A percentile compares a stretch with the other conserved stretches of the same genome.
phyloP scores from a whole-genome alignment of 2,329 filamentous ascomycete species.

The Penicillium hordei region DNA sequence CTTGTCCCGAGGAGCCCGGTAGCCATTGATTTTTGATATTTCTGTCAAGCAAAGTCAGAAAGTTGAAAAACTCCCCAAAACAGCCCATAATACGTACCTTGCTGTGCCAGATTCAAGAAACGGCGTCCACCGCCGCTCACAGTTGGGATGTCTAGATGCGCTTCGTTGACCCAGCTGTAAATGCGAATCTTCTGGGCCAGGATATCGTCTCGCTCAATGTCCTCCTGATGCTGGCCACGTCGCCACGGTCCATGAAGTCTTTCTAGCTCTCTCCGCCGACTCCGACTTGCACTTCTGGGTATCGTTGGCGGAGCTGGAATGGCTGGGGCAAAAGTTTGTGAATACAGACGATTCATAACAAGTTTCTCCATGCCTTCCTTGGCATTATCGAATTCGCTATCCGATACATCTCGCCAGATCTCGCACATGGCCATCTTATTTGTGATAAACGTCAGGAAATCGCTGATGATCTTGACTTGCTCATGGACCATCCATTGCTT shows the following conservation, averaged over 20 bases:
- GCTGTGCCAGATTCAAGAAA: slow-evolving; percentile 84
- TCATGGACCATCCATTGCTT: slow-evolving; percentile 99
- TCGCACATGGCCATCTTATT: slow-evolving; percentile 99
- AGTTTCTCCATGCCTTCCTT: slow-evolving; percentile 99
- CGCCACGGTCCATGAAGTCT: slow-evolving; percentile 75
- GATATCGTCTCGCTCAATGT: slow-evolving; percentile 95
- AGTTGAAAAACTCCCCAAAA: neutral
- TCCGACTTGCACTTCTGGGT: slow-evolving; percentile 57
- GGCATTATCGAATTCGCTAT: slow-evolving; percentile 97
- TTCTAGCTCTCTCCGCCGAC: slow-evolving; percentile 67
- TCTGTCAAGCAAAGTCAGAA: slow-evolving; percentile 56
- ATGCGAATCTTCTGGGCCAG: slow-evolving; percentile 95
- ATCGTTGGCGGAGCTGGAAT: slow-evolving; percentile 78
- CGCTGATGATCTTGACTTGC: slow-evolving; percentile 97
- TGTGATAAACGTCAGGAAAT: slow-evolving; percentile 93
- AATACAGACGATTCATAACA: slow-evolving; percentile 96
- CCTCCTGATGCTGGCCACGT: slow-evolving; percentile 93
- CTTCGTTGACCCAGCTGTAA: slow-evolving; percentile 90
- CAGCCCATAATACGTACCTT: slow-evolving; percentile 55
- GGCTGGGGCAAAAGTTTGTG: slow-evolving; percentile 92
- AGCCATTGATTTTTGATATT: slow-evolving; percentile 91
- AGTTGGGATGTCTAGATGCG: slow-evolving; percentile 87
- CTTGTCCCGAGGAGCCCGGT: slow-evolving; percentile 95
- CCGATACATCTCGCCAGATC: slow-evolving; percentile 92
- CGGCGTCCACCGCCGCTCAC: slow-evolving; percentile 82